Base-by-base conservation (phyloP, 148 eudicot genomes). In the Amaranthus cruentus region DNA sequence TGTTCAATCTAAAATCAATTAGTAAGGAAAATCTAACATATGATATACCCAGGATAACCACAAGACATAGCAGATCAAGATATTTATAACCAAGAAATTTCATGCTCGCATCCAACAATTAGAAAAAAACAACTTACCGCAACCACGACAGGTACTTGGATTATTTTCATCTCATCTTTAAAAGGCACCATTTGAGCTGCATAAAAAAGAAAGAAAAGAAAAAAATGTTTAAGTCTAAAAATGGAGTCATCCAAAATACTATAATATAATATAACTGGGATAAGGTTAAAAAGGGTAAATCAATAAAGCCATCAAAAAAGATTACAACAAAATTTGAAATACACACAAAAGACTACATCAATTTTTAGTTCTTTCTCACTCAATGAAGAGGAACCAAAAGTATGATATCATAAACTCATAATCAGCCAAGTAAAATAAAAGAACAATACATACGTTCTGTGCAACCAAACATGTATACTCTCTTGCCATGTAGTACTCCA, bases 171-270 rank as follows among this genome's bases (percentile, higher is more conserved):
- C 81, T 84, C 83, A 75, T 70, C 92, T 78, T 83, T 70, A 70
- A 85, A 84, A 47, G 82, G 83, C 77, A 95, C 87, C 88, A 95
- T 85, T 87, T 95, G 99, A 68, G 99, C 99, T 95, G 89, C 85
- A 88, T 52, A 66, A 74, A 58, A 60, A 12, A 21, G 67, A 71
- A 38, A 70, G 28, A 51, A 75, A 48, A 47, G 10, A 59, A 51
- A 47, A 47, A 44, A 70, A 44, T 6, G 65, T 53, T 54, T 55
- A 73, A 67, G 62, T 8, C 77, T 5, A 56, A n/a, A 71, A 77
- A 54, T 47, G 44, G 18, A 65, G 21, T 5, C 13, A 62, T 52
- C n/a, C 59, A 57, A 28, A 0, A 28, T 28, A 28, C 38, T 28
- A 28, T 0, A 28, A 28, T 28, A 28, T 28, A 28, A 28, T 28